Evolutionary conservation across 306 rosid species (phyloP).

Genomic region (Trifolium repens): DNA sequence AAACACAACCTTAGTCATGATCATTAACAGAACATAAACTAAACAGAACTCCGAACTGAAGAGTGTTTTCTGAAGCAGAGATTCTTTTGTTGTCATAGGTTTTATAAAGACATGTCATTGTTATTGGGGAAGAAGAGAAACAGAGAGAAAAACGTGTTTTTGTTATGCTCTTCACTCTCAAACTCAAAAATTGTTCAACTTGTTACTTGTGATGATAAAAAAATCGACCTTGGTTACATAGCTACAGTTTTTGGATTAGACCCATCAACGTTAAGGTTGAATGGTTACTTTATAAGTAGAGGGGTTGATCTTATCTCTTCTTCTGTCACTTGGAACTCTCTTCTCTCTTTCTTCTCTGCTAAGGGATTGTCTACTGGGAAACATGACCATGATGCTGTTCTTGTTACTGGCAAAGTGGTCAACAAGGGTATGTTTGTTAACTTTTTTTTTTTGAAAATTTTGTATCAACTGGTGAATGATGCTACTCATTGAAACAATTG

Average conservation of each 20-base stretch:
- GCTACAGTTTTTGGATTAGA: slow-evolving; percentile 65
- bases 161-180: slow-evolving; percentile 62
- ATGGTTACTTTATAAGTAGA: slow-evolving; percentile 75
- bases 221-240: slow-evolving; percentile 74
- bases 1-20: no score
- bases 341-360: slow-evolving; percentile 73
- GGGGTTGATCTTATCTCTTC: slow-evolving; percentile 66
- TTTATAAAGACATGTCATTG: slow-evolving; percentile 3
- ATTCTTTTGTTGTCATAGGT: background rate
- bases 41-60: background rate
- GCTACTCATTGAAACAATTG: background rate
- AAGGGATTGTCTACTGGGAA: slow-evolving; percentile 66
- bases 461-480: background rate
- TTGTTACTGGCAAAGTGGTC: slow-evolving; percentile 67
- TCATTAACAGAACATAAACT: no score
- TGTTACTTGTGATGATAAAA: slow-evolving; percentile 52
- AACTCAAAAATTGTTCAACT: slow-evolving; percentile 46
- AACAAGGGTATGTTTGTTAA: slow-evolving; percentile 54
- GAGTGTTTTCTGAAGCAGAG: background rate
- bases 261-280: slow-evolving; percentile 72
- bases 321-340: slow-evolving; percentile 78
- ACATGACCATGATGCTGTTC: slow-evolving; percentile 44
- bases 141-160: slow-evolving; percentile 55
- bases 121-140: slow-evolving; percentile 35
- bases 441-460: background rate